Evolutionary conservation across 2,329 filamentous ascomycete species (phyloP).

Genomic region (Fusarium tjaetaba): DNA sequence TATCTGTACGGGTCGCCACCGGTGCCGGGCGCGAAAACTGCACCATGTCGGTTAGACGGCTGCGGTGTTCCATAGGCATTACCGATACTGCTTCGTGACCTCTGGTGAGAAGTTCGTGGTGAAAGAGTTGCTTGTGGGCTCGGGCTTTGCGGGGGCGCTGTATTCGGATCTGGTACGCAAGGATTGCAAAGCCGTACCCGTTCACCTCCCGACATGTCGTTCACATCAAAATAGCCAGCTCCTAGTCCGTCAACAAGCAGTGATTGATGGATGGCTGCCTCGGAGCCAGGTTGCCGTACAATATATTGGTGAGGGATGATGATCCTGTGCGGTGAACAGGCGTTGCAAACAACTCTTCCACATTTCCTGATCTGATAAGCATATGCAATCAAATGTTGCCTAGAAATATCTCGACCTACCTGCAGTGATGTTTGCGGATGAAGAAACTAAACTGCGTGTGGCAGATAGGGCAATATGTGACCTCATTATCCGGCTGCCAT

Average conservation of each 20-base stretch:
- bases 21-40: conserved; percentile 49
- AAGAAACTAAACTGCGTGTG: conserved; percentile 81
- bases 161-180: conserved; percentile 70
- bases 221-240: conserved; percentile 55
- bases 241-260: conserved; percentile 53
- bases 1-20: conserved; percentile 50
- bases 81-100: conserved; percentile 58
- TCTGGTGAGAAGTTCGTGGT: conserved; percentile 52
- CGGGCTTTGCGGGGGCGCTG: conserved; percentile 61
- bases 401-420: conserved; percentile 58
- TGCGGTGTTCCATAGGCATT: conserved; percentile 45
- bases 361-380: conserved; percentile 73
- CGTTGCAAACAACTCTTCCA: conserved; percentile 87
- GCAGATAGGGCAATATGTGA: conserved; percentile 87
- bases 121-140: conserved; percentile 48
- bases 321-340: conserved; percentile 93
- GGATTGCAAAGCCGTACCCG: conserved; percentile 70
- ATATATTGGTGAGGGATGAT: conserved; percentile 95
- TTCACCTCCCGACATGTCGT: conserved; percentile 63
- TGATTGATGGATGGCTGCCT: conserved; percentile 50
- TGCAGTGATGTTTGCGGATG: conserved; percentile 92
- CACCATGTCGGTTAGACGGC: conserved; percentile 48
- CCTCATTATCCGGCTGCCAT: conserved; percentile 91
- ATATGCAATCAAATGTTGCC: neutral
- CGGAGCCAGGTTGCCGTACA: conserved; percentile 74